A percentile compares a stretch with the other conserved stretches of the same genome.
phyloP scores from a whole-genome alignment of 2,329 filamentous ascomycete species.

The Zopfia rhizophila region DNA sequence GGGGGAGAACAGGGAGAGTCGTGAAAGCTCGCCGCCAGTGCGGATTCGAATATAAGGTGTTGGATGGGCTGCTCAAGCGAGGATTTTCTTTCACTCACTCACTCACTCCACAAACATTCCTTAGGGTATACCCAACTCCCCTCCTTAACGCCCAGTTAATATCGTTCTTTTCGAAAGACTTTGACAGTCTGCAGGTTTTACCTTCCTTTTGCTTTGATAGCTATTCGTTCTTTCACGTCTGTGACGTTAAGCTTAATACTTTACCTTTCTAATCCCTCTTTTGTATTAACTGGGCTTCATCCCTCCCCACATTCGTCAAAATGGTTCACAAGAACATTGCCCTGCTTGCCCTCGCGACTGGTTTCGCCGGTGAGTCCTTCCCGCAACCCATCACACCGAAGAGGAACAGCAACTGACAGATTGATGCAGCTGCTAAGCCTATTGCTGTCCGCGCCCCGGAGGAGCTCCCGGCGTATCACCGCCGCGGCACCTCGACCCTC shows the following conservation, averaged over 20 bases:
- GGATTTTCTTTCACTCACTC: slow-evolving; percentile 31
- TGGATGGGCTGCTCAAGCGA: slow-evolving; percentile 22
- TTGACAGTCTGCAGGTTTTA: slow-evolving; percentile 47
- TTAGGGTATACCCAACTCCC: slow-evolving; percentile 19
- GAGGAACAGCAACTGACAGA: slow-evolving; percentile 19
- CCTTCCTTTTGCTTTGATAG: slow-evolving; percentile 21
- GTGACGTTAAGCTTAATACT: slow-evolving; percentile 41
- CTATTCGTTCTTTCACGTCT: slow-evolving; percentile 38
- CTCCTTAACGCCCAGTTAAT: slow-evolving; percentile 37
- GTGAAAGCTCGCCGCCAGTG: neutral
- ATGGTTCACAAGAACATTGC: slow-evolving; percentile 42
- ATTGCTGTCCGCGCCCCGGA: slow-evolving; percentile 26
- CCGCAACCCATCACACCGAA: neutral
- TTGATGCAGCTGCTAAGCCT: slow-evolving; percentile 36
- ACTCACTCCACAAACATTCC: slow-evolving; percentile 25
- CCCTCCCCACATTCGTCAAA: slow-evolving; percentile 21
- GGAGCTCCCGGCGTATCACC: slow-evolving; percentile 21
- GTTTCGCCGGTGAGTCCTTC: slow-evolving; percentile 40
- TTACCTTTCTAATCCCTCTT: slow-evolving; percentile 33
- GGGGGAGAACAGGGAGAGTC: slow-evolving; percentile 25
- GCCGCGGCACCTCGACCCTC: neutral
- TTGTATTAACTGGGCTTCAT: slow-evolving; percentile 32
- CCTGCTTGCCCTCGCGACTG: slow-evolving; percentile 43
- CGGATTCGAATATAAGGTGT: slow-evolving; percentile 38
- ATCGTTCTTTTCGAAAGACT: slow-evolving; percentile 38